Percentiles rank a stretch among this genome's conserved stretches.
Conservation (phyloP, 306 rosid genomes). For the Pueraria montana region DNA sequence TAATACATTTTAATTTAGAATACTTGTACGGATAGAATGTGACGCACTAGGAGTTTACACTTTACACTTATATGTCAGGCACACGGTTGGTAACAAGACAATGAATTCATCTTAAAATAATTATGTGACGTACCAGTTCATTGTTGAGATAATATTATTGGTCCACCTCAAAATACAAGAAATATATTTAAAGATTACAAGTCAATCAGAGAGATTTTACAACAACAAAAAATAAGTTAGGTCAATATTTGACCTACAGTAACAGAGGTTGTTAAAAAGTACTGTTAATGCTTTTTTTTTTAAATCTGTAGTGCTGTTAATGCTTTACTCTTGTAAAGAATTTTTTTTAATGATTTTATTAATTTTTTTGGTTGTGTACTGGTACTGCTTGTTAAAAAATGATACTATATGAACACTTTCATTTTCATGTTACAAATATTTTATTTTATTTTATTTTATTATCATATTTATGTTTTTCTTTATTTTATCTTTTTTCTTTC, state of each 20-base stretch:
- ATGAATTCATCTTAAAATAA: neutral
- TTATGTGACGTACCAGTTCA: neutral
- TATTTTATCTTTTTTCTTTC: no score
- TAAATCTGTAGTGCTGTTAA: no score
- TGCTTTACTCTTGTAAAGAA: no score
- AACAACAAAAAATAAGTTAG: no score
- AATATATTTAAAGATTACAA: neutral
- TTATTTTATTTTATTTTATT: no score
- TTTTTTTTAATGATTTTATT: neutral
- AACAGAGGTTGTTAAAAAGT: neutral
- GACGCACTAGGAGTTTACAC: conserved; percentile 5
- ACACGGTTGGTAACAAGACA: neutral
- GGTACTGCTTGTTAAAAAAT: neutral
- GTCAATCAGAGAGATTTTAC: conserved; percentile 9
- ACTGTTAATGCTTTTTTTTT: no score
- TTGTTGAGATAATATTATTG: neutral
- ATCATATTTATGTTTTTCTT: no score
- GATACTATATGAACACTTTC: no score
- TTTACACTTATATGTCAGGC: neutral
- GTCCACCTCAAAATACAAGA: neutral
- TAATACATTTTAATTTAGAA: neutral
- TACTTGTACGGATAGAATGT: conserved; percentile 16
- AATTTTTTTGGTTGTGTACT: neutral
- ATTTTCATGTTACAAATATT: no score
- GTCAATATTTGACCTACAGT: neutral